phyloP scores from a whole-genome alignment of 345 rosid genomes.

The Salix udensis region DNA sequence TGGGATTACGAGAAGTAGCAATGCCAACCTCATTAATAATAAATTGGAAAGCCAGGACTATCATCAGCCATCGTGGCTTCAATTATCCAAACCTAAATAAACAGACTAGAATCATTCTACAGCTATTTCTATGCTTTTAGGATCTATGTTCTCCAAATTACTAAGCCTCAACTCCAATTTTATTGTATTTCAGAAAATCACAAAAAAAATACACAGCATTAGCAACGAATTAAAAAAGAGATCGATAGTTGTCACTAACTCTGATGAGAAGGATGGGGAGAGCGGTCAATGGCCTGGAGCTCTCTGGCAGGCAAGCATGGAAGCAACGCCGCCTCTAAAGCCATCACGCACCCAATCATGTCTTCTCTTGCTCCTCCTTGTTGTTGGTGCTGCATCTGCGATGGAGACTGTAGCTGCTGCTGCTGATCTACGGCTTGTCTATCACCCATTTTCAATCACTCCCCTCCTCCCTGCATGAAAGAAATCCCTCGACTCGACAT shows the following conservation, averaged over 20 bases:
- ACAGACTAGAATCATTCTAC: background rate
- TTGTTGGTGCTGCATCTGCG: constrained; percentile 5
- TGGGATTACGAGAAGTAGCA: background rate
- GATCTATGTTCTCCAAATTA: background rate
- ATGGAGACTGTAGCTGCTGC: constrained; percentile 23
- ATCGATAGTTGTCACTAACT: constrained; percentile 38
- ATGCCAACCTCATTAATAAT: background rate
- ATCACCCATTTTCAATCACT: constrained; percentile 11
- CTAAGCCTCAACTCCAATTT: background rate
- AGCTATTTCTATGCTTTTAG: background rate
- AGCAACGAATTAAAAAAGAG: background rate
- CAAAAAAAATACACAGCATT: background rate
- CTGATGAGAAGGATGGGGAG: constrained; percentile 95
- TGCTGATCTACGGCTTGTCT: constrained; percentile 12
- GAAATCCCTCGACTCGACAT: no score
- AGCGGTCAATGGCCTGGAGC: constrained; percentile 95
- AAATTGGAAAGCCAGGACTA: background rate
- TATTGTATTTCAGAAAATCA: background rate
- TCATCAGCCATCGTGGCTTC: background rate
- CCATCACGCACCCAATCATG: constrained; percentile 68
- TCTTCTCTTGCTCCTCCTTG: constrained; percentile 46
- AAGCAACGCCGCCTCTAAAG: constrained; percentile 78
- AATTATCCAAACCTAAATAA: background rate
- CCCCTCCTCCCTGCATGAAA: no score
- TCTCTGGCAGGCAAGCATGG: constrained; percentile 98